Base-by-base conservation (phyloP, 2,329 filamentous ascomycete genomes). In the Tolypocladium sp. region DNA sequence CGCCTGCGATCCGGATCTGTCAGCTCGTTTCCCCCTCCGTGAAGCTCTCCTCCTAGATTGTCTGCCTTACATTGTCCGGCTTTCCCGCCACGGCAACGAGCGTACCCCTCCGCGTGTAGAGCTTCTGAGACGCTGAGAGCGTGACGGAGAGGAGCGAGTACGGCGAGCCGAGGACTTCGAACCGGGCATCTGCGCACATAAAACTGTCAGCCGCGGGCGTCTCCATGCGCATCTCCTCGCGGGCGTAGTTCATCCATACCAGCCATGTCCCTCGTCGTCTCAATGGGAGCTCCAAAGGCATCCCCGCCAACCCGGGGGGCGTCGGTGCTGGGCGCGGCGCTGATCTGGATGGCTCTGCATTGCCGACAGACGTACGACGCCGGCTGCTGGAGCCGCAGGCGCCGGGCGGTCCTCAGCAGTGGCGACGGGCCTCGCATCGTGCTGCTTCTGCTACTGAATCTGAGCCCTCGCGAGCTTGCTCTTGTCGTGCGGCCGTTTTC, bases 61-160 rank as follows among this genome's bases (percentile, higher is more conserved):
- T 22, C 6, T 7, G 30, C 55, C 81, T 68, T 76, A 94, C 91
- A 82, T 95, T 95, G 70, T 97, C 91, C 59, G 91, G 82, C 72
- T 95, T 93, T 65, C 94, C 94, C 67, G 90, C 91, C 61, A 97
- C 83, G 54, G 89, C 92, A 58, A 97, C 90, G 56, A 99, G 79
- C 1, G 93, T 96, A 58, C 95, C 95, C 68, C 92, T 86, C 66
- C 93, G 85, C 27, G 94, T 97, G 75, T 94, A 97, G 56, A 99
- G 85, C 67, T 90, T 89, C 74, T 97, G 93, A 38, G 93, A 97
- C 49, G 94, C 90, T 41, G 94, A 95, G 57, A 99, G 84, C 9
- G 89, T 91, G 64, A 96, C 92, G 27, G 93, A 97, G 66, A 99
- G 87, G 63, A 99, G 85, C 58, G 94, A 97, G 74, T 94, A 94